These are phyloP conservation scores for Furcasterigmium furcatum DNA, from an alignment of 2,329 filamentous ascomycete genomes.

Conservation along the genomic window DNA sequence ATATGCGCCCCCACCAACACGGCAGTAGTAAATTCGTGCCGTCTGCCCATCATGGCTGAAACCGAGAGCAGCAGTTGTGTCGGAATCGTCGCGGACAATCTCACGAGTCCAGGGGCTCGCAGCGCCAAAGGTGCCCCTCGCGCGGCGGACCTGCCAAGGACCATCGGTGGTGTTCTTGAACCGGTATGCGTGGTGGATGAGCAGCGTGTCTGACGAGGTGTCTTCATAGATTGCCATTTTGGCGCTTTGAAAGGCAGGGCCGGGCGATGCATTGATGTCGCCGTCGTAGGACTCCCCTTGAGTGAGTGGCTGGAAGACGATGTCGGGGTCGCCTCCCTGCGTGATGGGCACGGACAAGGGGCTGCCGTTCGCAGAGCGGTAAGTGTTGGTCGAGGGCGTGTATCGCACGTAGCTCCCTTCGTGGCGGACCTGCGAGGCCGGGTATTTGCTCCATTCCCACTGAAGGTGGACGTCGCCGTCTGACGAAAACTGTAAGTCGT, in stretches of 20 bases:
- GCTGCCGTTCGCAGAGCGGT: slow-evolving; percentile 8
- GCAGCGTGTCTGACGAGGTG: slow-evolving; percentile 8
- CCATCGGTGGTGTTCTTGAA: slow-evolving; percentile 13
- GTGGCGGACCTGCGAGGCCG: slow-evolving; percentile 19
- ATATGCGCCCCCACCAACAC: slow-evolving; percentile 10
- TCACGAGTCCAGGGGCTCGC: slow-evolving; percentile 13
- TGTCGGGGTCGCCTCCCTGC: slow-evolving; percentile 7
- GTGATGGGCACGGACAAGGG: slow-evolving; percentile 10
- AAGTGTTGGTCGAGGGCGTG: slow-evolving; percentile 14
- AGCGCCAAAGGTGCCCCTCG: slow-evolving; percentile 9
- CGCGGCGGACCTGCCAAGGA: slow-evolving; percentile 14
- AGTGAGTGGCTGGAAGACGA: slow-evolving; percentile 16
- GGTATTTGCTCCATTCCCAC: slow-evolving; percentile 22
- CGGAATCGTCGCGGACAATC: slow-evolving; percentile 9
- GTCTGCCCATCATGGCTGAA: slow-evolving; percentile 13
- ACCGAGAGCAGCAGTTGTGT: slow-evolving; percentile 14
- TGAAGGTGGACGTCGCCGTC: slow-evolving; percentile 20
- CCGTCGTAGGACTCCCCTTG: slow-evolving; percentile 13
- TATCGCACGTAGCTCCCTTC: slow-evolving; percentile 21
- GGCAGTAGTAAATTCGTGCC: slow-evolving; percentile 16
- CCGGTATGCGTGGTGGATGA: slow-evolving; percentile 13
- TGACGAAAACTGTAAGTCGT: slow-evolving; percentile 20
- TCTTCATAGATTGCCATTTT: slow-evolving; percentile 16
- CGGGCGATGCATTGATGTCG: slow-evolving; percentile 13
- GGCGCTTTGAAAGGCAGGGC: slow-evolving; percentile 15